A percentile compares a stretch with the other conserved stretches of the same genome.
Conservation (phyloP, 108 stramenopile genomes). For the Cylindrotheca closterium region DNA sequence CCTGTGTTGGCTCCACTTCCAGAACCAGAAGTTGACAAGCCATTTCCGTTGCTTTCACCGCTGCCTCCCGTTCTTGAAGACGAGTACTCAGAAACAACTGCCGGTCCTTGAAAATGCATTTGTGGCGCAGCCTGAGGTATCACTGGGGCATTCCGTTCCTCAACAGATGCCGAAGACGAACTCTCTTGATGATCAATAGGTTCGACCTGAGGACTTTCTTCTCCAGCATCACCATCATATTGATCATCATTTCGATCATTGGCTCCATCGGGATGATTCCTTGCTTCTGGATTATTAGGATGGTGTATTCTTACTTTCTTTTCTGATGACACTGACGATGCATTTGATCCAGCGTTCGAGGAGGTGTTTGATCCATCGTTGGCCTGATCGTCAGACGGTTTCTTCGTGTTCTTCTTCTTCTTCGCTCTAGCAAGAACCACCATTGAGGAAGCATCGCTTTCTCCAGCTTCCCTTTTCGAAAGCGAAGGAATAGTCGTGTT, state of each 20-base stretch:
- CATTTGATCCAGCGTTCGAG: background rate
- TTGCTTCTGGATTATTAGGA: background rate
- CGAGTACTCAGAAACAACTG: constrained; percentile 35
- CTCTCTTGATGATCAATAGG: constrained; percentile 1
- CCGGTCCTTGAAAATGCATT: constrained; percentile 3
- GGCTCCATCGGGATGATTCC: background rate
- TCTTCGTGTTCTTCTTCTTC: constrained; percentile 31
- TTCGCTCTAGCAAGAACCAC: constrained; percentile 59
- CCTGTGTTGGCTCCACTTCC: constrained; percentile 40
- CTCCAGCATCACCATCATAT: background rate
- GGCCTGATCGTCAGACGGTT: background rate
- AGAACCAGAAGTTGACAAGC: constrained; percentile 33
- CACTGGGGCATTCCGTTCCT: constrained; percentile 1
- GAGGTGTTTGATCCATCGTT: constrained; percentile 19
- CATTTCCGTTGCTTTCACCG: constrained; percentile 22
- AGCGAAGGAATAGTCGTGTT: background rate
- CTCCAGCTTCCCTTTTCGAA: background rate
- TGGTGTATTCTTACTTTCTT: constrained; percentile 16
- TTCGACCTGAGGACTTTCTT: background rate
- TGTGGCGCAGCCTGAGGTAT: background rate
- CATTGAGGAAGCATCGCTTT: constrained; percentile 47
- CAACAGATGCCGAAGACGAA: constrained; percentile 9
- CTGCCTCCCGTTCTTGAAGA: constrained; percentile 23
- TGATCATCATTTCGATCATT: constrained; percentile 9
- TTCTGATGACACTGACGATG: constrained; percentile 19